phyloP scores from a whole-genome alignment of 352 stramenopile genomes.

The Phytophthora idaei region DNA sequence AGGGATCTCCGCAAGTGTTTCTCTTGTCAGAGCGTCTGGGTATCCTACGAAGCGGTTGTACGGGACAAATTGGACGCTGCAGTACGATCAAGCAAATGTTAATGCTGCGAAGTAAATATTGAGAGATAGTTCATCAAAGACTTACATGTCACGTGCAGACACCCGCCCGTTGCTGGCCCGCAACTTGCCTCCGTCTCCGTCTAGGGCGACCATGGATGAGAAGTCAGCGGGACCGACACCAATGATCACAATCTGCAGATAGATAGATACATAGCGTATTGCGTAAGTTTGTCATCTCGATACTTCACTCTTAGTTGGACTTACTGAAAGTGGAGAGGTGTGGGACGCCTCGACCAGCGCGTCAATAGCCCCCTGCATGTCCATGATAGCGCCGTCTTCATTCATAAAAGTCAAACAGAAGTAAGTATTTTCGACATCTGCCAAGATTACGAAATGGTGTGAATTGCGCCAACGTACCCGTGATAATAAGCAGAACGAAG shows the following conservation, averaged over 20 bases:
- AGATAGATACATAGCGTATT: background rate
- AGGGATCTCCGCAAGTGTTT: slow-evolving; percentile 77
- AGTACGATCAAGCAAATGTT: slow-evolving; percentile 8
- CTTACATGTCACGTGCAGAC: slow-evolving; percentile 67
- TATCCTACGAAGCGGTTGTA: slow-evolving; percentile 59
- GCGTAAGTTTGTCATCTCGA: slow-evolving; percentile 5
- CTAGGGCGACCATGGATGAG: slow-evolving; percentile 64
- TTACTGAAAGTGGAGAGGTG: slow-evolving; percentile 53
- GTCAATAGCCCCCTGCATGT: slow-evolving; percentile 77
- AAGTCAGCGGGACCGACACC: slow-evolving; percentile 78
- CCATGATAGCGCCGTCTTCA: slow-evolving; percentile 85
- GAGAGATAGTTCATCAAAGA: slow-evolving; percentile 1
- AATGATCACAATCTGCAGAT: slow-evolving; percentile 75
- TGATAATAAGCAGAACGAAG: slow-evolving; percentile 88
- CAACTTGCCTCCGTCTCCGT: slow-evolving; percentile 65
- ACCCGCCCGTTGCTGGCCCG: slow-evolving; percentile 39
- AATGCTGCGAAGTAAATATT: background rate
- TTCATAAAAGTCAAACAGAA: background rate
- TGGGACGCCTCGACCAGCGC: slow-evolving; percentile 64
- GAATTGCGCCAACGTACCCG: slow-evolving; percentile 22
- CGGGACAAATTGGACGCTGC: slow-evolving; percentile 69
- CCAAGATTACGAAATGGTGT: no score
- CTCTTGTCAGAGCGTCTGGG: slow-evolving; percentile 47
- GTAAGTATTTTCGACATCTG: background rate
- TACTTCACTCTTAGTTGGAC: background rate